Base-by-base conservation (phyloP, 208 protist genomes). In the Trypanosoma vivax region DNA sequence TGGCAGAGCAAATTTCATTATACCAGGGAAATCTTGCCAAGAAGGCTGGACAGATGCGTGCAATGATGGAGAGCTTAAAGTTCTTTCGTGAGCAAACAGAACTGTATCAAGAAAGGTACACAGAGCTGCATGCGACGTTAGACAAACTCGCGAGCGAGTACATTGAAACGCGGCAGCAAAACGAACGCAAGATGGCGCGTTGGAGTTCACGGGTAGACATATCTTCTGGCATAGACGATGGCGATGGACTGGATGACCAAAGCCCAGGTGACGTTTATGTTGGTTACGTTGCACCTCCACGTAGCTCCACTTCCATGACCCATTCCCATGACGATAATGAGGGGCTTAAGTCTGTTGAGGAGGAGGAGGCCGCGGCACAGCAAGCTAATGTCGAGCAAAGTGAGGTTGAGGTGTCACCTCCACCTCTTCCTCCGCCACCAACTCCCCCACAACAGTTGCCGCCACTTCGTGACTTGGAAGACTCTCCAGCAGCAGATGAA, bases 1-100 rank as follows among this genome's bases (percentile, higher is more conserved):
- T 91, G n/a, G 89, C 94, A 18, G 92, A 98, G 74, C 92, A 98
- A 79, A 85, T 98, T 3, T 82, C 73, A 34, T 67, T 95, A 48
- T 97, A 97, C 46, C 90, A 98, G 59, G 63, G 86, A 33, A 88
- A 91, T 19, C 70, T 98, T 0, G 67, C 85, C 21, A 95, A 98
- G 67, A 96, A 96, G 74, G 78, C 76, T 37, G 66, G 61, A 52
- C 92, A 98, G 76, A 87, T 98, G 78, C 90, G 90, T 63, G 72
- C 78, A 51, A 90, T 92, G 82, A 65, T 83, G 60, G 66, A 74
- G 41, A 79, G 74, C 30, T 70, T 90, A 2, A 61, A 54, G n/a
- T 83, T 87, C 45, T 93, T 88, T 51, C 64, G 94, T 14, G 71
- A 88, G 40, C 87, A 97, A 48, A 80, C 79, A 14, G 82, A 93